Evolutionary conservation across 2,329 filamentous ascomycete species (phyloP).

Genomic region (Xylariaceae sp.): DNA sequence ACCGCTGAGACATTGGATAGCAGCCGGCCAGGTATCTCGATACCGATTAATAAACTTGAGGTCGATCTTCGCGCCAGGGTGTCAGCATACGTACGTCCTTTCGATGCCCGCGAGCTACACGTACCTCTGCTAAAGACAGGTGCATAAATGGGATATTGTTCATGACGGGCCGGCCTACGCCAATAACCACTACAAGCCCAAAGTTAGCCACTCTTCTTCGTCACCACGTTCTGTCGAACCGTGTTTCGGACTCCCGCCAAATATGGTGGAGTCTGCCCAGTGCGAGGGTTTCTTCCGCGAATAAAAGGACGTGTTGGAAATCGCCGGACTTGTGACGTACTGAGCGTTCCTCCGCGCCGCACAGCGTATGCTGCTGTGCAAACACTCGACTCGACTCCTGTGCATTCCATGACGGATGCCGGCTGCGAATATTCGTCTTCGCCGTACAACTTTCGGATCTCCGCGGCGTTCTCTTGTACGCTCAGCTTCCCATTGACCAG

Average conservation of each 20-base stretch:
- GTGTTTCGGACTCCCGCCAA: conserved; percentile 12
- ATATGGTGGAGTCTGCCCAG: neutral
- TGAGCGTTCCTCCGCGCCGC: conserved; percentile 53
- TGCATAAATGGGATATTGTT: conserved; percentile 65
- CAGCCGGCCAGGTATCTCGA: conserved; percentile 63
- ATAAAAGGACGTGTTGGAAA: neutral
- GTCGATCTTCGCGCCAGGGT: conserved; percentile 45
- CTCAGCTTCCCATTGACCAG: conserved; percentile 42
- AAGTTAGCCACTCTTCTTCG: conserved; percentile 4
- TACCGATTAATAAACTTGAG: conserved; percentile 68
- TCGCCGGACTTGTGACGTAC: conserved; percentile 12
- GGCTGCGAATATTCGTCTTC: conserved; percentile 51
- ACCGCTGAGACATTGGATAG: conserved; percentile 54
- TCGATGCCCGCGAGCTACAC: too few species aligned
- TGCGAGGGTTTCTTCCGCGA: conserved; percentile 8
- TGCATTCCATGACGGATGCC: conserved; percentile 58
- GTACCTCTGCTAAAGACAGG: conserved; percentile 53
- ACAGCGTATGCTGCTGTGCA: conserved; percentile 52
- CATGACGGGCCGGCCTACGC: conserved; percentile 56
- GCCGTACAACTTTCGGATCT: conserved; percentile 48
- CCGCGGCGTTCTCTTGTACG: conserved; percentile 44
- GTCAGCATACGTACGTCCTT: conserved; percentile 6
- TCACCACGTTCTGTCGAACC: neutral
- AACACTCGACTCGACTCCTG: conserved; percentile 59
- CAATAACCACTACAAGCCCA: conserved; percentile 46